Evolutionary conservation across 257 asterid genomes (phyloP).

Genomic region (Catharanthus roseus): DNA sequence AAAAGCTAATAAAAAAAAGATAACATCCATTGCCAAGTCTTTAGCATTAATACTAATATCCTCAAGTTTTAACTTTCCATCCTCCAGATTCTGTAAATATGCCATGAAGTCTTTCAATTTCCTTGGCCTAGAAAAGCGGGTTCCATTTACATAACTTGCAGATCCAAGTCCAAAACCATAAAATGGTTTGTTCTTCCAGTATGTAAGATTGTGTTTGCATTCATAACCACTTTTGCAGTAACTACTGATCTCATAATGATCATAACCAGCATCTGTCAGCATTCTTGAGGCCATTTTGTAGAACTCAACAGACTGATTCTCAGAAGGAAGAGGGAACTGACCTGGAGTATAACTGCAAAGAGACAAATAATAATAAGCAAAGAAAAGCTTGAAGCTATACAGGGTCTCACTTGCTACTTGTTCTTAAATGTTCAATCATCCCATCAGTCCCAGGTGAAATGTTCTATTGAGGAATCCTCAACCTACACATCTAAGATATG

Average conservation of each 20-base stretch:
- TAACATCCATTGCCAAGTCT: constrained; percentile 69
- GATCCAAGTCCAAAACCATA: constrained; percentile 90
- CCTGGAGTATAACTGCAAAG: constrained; percentile 76
- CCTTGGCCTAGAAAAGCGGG: constrained; percentile 82
- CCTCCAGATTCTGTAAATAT: constrained; percentile 63
- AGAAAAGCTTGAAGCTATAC: background rate
- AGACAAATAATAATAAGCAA: constrained; percentile 10
- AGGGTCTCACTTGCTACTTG: background rate
- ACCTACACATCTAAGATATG: no score
- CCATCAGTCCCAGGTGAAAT: no score
- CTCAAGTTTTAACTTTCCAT: constrained; percentile 20
- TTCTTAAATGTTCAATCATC: no score
- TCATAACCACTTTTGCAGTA: constrained; percentile 70
- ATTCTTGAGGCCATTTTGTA: constrained; percentile 74
- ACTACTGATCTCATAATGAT: constrained; percentile 92
- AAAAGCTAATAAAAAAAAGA: no score
- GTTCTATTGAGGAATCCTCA: no score
- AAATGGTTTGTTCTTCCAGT: constrained; percentile 78
- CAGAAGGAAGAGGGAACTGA: constrained; percentile 84
- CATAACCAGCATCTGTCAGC: constrained; percentile 65
- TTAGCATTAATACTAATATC: constrained; percentile 32
- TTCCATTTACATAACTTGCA: constrained; percentile 65
- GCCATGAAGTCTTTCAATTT: constrained; percentile 58
- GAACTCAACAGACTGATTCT: constrained; percentile 71
- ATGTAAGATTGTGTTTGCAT: constrained; percentile 79